Conservation (phyloP, 768 basidiomycete genomes). For the Leccinum subgranulosum region DNA sequence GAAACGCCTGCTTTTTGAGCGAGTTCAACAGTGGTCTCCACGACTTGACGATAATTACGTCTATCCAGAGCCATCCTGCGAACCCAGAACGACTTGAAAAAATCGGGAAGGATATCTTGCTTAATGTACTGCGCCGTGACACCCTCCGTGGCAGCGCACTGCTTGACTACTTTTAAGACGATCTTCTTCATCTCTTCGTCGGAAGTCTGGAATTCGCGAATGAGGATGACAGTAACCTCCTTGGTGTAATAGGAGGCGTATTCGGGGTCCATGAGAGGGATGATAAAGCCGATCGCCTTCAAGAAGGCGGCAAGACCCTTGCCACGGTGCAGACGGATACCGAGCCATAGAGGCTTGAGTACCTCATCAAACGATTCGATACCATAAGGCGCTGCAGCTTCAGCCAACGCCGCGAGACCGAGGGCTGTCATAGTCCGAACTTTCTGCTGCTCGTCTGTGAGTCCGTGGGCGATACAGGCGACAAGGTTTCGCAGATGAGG, state of each 20-base stretch:
- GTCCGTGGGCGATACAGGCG: conserved; percentile 85
- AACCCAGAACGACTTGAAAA: conserved; percentile 99
- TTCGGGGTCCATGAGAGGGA: conserved; percentile 99
- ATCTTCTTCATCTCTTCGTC: conserved; percentile 99
- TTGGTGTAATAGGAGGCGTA: conserved; percentile 99
- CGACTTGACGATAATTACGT: conserved; percentile 94
- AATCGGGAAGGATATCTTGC: conserved; percentile 96
- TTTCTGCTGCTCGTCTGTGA: conserved; percentile 78
- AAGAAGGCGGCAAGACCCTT: conserved; percentile 77
- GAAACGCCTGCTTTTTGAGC: conserved; percentile 96
- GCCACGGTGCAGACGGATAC: conserved; percentile 74
- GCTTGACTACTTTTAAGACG: conserved; percentile 97
- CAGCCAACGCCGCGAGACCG: conserved; percentile 86
- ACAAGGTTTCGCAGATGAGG: conserved; percentile 97
- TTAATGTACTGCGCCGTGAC: conserved; percentile 95
- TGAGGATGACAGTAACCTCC: conserved; percentile 94
- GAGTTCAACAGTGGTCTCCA: conserved; percentile 97
- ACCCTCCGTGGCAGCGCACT: conserved; percentile 97
- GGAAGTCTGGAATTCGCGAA: conserved; percentile 97
- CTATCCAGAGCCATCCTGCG: conserved; percentile 96
- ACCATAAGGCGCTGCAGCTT: conserved; percentile 97
- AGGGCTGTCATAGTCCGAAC: conserved; percentile 79
- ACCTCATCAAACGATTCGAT: conserved; percentile 99
- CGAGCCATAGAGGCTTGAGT: conserved; percentile 74
- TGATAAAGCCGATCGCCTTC: conserved; percentile 98